A percentile compares a stretch with the other conserved stretches of the same genome.
Evolutionary conservation across 208 protist genomes (phyloP).

Genomic region (Trichomonas gallinae): DNA sequence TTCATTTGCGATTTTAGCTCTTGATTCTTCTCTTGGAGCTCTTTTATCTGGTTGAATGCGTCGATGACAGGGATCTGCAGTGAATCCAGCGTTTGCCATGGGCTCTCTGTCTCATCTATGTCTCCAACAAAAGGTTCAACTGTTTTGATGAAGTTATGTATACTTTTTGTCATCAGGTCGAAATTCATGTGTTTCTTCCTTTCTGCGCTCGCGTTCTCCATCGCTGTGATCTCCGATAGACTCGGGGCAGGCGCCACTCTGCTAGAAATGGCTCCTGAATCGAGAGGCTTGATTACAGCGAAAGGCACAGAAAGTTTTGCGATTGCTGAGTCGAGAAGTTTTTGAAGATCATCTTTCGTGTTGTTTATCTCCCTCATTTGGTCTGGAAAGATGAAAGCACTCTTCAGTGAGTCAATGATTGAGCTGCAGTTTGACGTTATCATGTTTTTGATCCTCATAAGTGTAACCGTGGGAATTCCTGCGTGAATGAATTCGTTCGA

Average conservation of each 20-base stretch:
- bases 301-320: not conserved
- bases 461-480: not conserved
- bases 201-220: not conserved
- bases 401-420: conserved; percentile 6
- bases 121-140: not conserved
- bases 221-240: not conserved
- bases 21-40: not conserved
- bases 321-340: not conserved
- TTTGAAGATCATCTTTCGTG: not conserved
- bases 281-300: not conserved
- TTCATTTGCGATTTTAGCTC: not conserved
- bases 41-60: not conserved
- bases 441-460: not conserved
- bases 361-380: not conserved
- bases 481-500: not conserved
- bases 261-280: not conserved
- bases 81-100: not conserved
- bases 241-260: not conserved
- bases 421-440: not conserved
- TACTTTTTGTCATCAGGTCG: not conserved
- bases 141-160: not conserved
- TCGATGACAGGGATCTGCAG: not conserved
- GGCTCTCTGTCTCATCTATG: not conserved
- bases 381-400: not conserved
- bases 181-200: not conserved